Percentiles rank a stretch among this genome's conserved stretches.
Evolutionary conservation across 2,329 filamentous ascomycete genomes (phyloP).

Genomic region (Acephala macrosclerotiorum): DNA sequence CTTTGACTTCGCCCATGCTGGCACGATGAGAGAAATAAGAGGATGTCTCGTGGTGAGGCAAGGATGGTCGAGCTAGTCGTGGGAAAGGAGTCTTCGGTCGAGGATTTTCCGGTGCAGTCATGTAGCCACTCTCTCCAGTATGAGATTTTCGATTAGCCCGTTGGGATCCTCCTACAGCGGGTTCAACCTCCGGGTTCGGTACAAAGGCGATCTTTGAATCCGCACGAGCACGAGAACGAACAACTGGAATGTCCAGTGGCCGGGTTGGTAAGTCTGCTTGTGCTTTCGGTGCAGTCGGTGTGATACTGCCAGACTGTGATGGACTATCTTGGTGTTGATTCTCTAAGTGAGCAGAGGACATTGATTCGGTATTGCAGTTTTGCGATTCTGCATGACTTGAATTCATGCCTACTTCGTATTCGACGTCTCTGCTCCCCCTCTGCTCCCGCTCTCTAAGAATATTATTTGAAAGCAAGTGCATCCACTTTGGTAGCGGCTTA

Average conservation of each 20-base stretch:
- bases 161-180: neutral
- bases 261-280: neutral
- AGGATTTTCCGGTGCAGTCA: conserved; percentile 13
- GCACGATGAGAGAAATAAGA: conserved; percentile 20
- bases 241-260: neutral
- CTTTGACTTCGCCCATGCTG: neutral
- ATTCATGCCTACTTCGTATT: neutral
- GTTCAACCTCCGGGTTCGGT: neutral
- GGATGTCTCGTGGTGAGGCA: conserved; percentile 6
- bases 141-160: neutral
- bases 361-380: neutral
- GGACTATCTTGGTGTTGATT: neutral
- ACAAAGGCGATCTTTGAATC: neutral
- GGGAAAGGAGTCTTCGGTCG: conserved; percentile 30
- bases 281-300: neutral
- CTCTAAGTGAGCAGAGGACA: conserved; percentile 4
- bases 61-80: conserved; percentile 8
- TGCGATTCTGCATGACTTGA: neutral
- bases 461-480: conserved; percentile 41
- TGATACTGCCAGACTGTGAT: neutral
- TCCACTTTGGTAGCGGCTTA: conserved; percentile 58
- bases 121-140: conserved; percentile 14
- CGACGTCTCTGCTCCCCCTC: conserved; percentile 1
- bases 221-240: neutral
- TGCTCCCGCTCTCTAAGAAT: conserved; percentile 28